Conservation (phyloP, 768 basidiomycete genomes). For the Phylloporus rhodoxanthus region DNA sequence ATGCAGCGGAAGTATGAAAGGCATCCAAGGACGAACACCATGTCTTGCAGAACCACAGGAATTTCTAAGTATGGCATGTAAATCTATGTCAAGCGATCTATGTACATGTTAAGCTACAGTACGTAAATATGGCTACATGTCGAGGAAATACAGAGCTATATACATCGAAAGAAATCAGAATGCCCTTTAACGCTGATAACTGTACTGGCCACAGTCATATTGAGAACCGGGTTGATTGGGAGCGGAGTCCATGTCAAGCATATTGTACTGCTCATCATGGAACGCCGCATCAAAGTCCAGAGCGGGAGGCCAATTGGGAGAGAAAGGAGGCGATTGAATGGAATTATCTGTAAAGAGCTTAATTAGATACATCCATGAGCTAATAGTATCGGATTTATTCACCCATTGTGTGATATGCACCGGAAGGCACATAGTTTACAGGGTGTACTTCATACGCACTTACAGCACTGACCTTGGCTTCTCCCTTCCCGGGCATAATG, state of each 20-base stretch:
- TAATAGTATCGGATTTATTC: background rate
- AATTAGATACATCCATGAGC: background rate
- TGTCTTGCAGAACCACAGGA: background rate
- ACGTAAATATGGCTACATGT: background rate
- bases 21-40: background rate
- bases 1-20: background rate
- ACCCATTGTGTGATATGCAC: background rate
- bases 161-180: no score
- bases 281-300: background rate
- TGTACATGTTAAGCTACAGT: no score
- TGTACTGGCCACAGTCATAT: no score
- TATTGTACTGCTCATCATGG: background rate
- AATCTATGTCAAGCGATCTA: background rate
- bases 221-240: background rate
- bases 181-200: background rate
- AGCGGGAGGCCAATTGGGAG: background rate
- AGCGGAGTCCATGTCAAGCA: background rate
- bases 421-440: background rate
- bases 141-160: background rate
- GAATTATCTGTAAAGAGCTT: slow-evolving; percentile 1
- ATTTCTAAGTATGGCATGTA: background rate
- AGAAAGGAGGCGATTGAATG: background rate
- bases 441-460: background rate
- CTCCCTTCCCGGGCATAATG: background rate
- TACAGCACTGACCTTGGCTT: background rate